These are phyloP conservation scores for Arctium lappa DNA, from an alignment of 129 eudicot species.

Conservation along the genomic window DNA sequence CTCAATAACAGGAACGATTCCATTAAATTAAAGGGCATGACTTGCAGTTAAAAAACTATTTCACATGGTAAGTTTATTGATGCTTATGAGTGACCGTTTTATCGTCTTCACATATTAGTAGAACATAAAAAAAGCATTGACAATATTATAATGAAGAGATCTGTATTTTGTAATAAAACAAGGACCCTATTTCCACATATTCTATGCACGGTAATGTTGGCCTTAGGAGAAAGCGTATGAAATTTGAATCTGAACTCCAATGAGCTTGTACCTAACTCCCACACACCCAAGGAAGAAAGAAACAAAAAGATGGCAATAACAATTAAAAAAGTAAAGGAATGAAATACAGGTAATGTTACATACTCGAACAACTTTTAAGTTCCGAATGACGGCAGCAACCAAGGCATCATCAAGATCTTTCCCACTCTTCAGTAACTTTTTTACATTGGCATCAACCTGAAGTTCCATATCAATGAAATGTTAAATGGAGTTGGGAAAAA, in stretches of 20 bases:
- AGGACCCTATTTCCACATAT: background rate
- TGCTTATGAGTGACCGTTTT: background rate
- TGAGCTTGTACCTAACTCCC: background rate
- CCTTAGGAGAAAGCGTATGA: background rate
- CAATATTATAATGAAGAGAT: background rate
- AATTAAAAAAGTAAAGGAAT: background rate
- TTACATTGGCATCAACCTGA: conserved; percentile 66
- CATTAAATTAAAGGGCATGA: background rate
- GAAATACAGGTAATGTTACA: conserved; percentile 14
- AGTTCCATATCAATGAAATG: conserved; percentile 12
- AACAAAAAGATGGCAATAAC: background rate
- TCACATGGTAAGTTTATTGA: conserved; percentile 6
- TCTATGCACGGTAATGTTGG: background rate
- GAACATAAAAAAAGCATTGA: background rate
- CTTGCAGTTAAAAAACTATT: background rate
- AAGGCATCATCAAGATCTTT: conserved; percentile 73
- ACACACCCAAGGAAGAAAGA: conserved; percentile 13
- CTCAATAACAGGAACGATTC: background rate
- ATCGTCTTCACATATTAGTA: background rate
- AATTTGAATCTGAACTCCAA: background rate
- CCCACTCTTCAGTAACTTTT: conserved; percentile 64
- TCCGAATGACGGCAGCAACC: conserved; percentile 68
- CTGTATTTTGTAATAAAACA: background rate
- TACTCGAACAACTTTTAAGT: conserved; percentile 89
- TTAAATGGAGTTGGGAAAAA: background rate